phyloP scores from a whole-genome alignment of 2,329 filamentous ascomycete species.

The Zasmidium citrigriseum region DNA sequence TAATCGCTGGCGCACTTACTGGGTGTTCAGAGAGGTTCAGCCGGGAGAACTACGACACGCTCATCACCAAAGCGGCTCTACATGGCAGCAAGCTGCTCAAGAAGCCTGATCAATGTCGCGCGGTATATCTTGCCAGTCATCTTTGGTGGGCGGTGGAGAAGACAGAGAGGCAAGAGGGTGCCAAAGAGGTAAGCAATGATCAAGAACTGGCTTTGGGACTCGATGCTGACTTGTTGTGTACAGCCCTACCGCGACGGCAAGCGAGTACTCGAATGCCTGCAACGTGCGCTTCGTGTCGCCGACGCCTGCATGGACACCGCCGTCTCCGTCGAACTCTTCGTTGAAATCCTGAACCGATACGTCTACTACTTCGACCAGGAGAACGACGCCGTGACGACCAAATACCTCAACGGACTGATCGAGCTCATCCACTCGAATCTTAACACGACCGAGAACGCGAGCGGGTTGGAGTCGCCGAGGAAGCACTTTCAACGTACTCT shows the following conservation, averaged over 20 bases:
- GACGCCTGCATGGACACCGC: slow-evolving; percentile 99
- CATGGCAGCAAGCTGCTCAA: slow-evolving; percentile 96
- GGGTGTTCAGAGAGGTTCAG: slow-evolving; percentile 80
- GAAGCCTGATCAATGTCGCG: slow-evolving; percentile 96
- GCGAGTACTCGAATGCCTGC: slow-evolving; percentile 91
- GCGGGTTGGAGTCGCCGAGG: slow-evolving; percentile 82
- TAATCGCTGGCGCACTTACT: slow-evolving; percentile 86
- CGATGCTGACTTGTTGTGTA: slow-evolving; percentile 11
- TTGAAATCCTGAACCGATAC: slow-evolving; percentile 97
- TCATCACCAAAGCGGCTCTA: slow-evolving; percentile 96
- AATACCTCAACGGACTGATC: slow-evolving; percentile 96
- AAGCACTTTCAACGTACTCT: slow-evolving; percentile 94
- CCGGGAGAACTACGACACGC: slow-evolving; percentile 96
- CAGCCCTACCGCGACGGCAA: slow-evolving; percentile 97
- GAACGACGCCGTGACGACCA: slow-evolving; percentile 96
- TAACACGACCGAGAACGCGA: slow-evolving; percentile 78
- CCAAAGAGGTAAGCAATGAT: slow-evolving; percentile 30
- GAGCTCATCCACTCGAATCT: slow-evolving; percentile 98
- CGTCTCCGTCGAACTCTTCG: slow-evolving; percentile 95
- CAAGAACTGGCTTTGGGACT: not conserved
- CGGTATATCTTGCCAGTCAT: slow-evolving; percentile 94
- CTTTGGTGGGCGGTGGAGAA: slow-evolving; percentile 96
- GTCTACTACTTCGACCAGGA: slow-evolving; percentile 99
- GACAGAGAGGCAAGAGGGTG: slow-evolving; percentile 61
- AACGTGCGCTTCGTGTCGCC: slow-evolving; percentile 90